Evolutionary conservation across 78 protist species (phyloP).

Genomic region (Protostelium mycophagum): DNA sequence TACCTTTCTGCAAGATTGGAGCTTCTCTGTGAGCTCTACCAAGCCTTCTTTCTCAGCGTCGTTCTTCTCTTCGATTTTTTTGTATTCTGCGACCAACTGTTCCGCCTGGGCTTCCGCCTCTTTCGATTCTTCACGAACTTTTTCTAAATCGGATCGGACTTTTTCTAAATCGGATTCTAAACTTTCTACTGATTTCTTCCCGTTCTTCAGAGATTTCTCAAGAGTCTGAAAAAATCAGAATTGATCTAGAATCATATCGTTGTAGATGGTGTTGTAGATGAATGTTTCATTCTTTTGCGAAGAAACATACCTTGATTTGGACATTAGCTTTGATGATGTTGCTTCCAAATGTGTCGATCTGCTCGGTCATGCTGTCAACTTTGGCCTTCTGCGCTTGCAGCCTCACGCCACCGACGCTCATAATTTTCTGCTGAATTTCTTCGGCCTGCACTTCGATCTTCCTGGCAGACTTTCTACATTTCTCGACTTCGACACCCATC

Average conservation of each 20-base stretch:
- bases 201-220: conserved; percentile 26
- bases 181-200: not conserved
- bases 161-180: not conserved
- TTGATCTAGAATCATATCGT: too few species aligned
- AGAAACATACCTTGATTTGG: conserved; percentile 14
- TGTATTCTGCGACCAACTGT: not conserved
- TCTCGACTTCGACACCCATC: not conserved
- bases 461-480: not conserved
- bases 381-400: conserved; percentile 37
- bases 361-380: conserved; percentile 32
- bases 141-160: conserved; percentile 2
- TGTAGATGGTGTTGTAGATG: too few species aligned
- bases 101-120: conserved; percentile 9
- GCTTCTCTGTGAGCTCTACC: conserved; percentile 9
- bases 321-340: conserved; percentile 14
- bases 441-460: conserved; percentile 13
- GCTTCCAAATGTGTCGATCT: not conserved
- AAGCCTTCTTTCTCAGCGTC: conserved; percentile 22
- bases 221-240: not conserved
- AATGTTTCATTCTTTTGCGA: not conserved
- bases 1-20: conserved; percentile 13
- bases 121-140: not conserved
- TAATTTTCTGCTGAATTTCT: conserved; percentile 44
- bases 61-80: conserved; percentile 5
- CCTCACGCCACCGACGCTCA: conserved; percentile 62